Evolutionary conservation across 2,329 filamentous ascomycete species (phyloP).

Genomic region (Mollisia scopiformis): DNA sequence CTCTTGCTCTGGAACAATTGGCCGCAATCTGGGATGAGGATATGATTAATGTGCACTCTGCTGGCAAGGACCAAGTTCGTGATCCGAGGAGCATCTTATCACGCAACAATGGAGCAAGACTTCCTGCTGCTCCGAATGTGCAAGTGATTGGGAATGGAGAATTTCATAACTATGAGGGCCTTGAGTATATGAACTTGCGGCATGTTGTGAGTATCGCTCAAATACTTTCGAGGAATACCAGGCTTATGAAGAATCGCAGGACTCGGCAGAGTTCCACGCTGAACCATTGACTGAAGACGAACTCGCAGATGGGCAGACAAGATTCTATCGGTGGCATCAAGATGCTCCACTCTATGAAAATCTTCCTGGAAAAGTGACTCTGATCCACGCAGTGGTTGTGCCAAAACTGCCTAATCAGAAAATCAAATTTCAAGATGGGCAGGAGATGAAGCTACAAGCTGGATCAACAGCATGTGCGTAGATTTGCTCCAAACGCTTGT

Average conservation of each 20-base stretch:
- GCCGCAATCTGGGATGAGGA: constrained; percentile 13
- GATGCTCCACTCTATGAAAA: constrained; percentile 35
- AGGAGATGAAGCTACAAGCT: constrained; percentile 25
- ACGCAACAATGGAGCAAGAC: constrained; percentile 9
- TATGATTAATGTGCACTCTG: constrained; percentile 11
- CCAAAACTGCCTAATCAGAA: constrained; percentile 31
- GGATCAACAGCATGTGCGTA: constrained; percentile 30
- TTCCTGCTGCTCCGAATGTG: neutral
- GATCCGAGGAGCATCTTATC: constrained; percentile 16
- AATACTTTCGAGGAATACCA: too few relatives aligned
- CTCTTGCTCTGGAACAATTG: constrained; percentile 5
- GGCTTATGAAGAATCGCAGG: constrained; percentile 2
- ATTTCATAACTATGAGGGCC: constrained; percentile 13
- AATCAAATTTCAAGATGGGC: constrained; percentile 26
- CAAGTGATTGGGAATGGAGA: constrained; percentile 17
- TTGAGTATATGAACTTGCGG: constrained; percentile 4
- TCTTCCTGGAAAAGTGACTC: constrained; percentile 34
- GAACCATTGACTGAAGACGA: constrained; percentile 15
- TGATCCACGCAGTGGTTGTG: constrained; percentile 28
- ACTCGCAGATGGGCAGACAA: constrained; percentile 27
- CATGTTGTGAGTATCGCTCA: constrained; percentile 1
- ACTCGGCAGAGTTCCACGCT: constrained; percentile 16
- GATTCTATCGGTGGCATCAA: constrained; percentile 37
- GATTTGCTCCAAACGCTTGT: neutral
- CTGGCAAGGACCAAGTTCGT: neutral